A percentile compares a stretch with the other conserved stretches of the same genome.
Conservation (phyloP, 2,329 filamentous ascomycete species). For the Aspergillus bombycis region DNA sequence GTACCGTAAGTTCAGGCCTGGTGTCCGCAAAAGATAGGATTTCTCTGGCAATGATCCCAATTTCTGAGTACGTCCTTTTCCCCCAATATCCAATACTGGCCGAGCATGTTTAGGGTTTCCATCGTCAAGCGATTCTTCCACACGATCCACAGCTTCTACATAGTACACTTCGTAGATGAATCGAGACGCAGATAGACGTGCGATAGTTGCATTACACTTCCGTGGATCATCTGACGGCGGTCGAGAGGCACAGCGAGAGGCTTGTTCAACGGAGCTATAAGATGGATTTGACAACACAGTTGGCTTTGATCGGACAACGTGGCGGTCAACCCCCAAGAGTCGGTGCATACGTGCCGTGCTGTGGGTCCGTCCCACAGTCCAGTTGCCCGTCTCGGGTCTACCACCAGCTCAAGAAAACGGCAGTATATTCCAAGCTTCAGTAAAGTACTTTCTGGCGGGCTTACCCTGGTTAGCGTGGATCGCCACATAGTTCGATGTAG, state of each 20-base stretch:
- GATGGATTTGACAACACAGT: no score
- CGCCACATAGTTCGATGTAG: no score
- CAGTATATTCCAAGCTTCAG: background rate
- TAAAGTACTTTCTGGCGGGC: no score
- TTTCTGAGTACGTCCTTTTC: constrained; percentile 38
- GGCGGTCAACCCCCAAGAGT: no score
- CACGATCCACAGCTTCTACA: constrained; percentile 34
- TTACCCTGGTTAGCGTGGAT: no score
- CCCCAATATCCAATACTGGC: constrained; percentile 40
- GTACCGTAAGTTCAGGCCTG: background rate
- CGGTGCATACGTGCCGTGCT: background rate
- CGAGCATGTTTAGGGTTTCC: constrained; percentile 41
- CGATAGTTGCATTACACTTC: constrained; percentile 41
- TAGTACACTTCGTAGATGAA: constrained; percentile 39
- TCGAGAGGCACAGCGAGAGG: no score
- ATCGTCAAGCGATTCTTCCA: constrained; percentile 45
- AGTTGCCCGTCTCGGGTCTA: no score
- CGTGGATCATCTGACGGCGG: no score
- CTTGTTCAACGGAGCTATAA: no score
- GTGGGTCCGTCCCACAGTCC: background rate
- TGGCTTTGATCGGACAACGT: no score
- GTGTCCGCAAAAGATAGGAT: constrained; percentile 17
- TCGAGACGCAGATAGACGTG: constrained; percentile 59
- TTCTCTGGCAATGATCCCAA: constrained; percentile 43
- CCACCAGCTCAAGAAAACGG: background rate